Conservation (phyloP, 345 rosid species). For the Bretschneidera sinensis region DNA sequence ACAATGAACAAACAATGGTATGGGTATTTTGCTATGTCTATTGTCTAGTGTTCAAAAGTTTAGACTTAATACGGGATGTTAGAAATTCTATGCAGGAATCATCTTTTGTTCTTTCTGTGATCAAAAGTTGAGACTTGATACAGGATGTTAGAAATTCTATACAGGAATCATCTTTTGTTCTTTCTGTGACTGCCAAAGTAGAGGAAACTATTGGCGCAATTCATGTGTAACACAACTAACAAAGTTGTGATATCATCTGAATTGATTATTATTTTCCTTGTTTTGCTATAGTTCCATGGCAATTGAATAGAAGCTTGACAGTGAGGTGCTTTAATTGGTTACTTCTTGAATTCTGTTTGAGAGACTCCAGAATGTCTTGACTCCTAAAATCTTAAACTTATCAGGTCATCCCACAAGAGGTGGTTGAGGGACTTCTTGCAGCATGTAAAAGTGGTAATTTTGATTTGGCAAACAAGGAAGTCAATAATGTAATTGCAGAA, state of each 20-base stretch:
- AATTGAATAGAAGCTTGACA: too few relatives aligned
- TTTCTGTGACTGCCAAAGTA: too few relatives aligned
- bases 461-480: constrained; percentile 87
- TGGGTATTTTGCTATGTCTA: too few relatives aligned
- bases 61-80: too few relatives aligned
- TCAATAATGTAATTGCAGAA: constrained; percentile 67
- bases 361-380: neutral
- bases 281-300: neutral
- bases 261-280: neutral
- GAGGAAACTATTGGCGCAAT: neutral
- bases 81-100: too few relatives aligned
- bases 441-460: constrained; percentile 86
- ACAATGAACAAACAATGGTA: too few relatives aligned
- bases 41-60: too few relatives aligned
- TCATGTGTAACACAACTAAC: neutral
- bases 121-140: too few relatives aligned
- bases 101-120: too few relatives aligned
- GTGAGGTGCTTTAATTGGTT: neutral
- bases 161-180: too few relatives aligned
- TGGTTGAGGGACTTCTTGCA: constrained; percentile 48
- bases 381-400: constrained; percentile 4
- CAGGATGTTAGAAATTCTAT: too few relatives aligned
- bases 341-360: neutral
- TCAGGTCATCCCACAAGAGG: constrained; percentile 74
- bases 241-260: neutral